Percentiles rank a stretch among this genome's conserved stretches.
Conservation (phyloP, 1,284 basidiomycete species). For the Malassezia brasiliensis region DNA sequence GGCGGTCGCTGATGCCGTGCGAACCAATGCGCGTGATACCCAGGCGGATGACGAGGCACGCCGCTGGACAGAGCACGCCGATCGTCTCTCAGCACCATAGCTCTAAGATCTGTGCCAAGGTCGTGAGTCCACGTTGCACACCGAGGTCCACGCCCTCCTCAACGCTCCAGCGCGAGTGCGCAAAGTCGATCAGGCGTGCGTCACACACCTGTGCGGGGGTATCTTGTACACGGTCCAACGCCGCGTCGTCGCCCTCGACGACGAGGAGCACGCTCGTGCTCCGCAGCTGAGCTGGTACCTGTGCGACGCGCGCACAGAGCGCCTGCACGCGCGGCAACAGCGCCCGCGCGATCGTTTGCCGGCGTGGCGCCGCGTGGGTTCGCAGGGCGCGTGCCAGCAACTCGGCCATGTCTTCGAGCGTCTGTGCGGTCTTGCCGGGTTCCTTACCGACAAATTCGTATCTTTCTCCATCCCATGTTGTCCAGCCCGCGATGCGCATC, state of each 20-base stretch:
- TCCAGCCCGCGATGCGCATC: constrained; percentile 12
- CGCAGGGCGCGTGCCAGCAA: not conserved
- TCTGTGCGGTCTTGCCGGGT: constrained; percentile 10
- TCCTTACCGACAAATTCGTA: constrained; percentile 2
- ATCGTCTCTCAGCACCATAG: not conserved
- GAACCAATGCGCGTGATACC: not conserved
- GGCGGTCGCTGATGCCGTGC: not conserved
- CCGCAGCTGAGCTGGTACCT: constrained; percentile 1
- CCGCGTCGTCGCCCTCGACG: constrained; percentile 4
- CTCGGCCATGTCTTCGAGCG: not conserved
- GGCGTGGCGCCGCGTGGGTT: not conserved
- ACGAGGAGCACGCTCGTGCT: constrained; percentile 14
- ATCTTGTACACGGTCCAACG: not conserved
- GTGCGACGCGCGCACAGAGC: not conserved
- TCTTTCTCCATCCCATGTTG: not conserved
- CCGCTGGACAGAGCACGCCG: too few species aligned
- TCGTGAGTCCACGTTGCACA: constrained; percentile 1
- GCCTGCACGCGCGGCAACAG: constrained; percentile 1
- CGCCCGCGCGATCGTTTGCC: not conserved
- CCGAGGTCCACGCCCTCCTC: constrained; percentile 1
- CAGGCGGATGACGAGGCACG: not conserved
- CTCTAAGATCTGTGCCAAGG: not conserved
- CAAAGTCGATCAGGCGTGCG: constrained; percentile 17
- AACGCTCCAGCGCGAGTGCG: constrained; percentile 12
- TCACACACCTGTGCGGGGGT: not conserved